Conservation (phyloP, 805 yeast genomes). For the Monosporozyma servazzii region DNA sequence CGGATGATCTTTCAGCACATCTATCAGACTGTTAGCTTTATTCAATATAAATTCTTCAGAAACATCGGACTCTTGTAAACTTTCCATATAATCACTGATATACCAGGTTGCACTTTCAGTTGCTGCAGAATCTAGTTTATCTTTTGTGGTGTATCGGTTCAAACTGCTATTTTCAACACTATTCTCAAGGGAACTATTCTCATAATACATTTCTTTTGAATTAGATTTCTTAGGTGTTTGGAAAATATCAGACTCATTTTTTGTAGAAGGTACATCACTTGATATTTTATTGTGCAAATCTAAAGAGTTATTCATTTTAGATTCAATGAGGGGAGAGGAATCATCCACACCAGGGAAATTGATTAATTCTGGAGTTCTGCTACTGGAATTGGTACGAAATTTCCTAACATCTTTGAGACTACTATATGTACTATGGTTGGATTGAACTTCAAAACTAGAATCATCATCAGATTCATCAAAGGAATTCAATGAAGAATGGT, state of each 20-base stretch:
- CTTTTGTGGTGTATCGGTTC: background rate
- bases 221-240: background rate
- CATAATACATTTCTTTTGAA: background rate
- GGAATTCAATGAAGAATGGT: conserved; percentile 1
- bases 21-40: conserved; percentile 58
- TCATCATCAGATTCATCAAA: background rate
- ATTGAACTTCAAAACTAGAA: background rate
- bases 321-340: background rate
- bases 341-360: background rate
- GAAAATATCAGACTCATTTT: background rate
- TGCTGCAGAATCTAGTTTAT: background rate
- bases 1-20: conserved; percentile 47
- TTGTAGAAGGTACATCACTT: background rate
- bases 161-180: background rate
- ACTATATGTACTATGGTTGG: background rate
- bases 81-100: conserved; percentile 29
- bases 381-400: background rate
- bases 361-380: background rate
- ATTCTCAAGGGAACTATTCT: background rate
- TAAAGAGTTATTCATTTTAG: background rate
- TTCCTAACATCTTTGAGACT: background rate
- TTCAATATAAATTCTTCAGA: conserved; percentile 30
- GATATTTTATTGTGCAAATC: background rate
- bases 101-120: conserved; percentile 30
- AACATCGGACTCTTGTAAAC: conserved; percentile 23